Percentiles rank a stretch among this genome's conserved stretches.
phyloP scores from a whole-genome alignment of 73 alveolate genomes.

The Paraurostyla sp. region DNA sequence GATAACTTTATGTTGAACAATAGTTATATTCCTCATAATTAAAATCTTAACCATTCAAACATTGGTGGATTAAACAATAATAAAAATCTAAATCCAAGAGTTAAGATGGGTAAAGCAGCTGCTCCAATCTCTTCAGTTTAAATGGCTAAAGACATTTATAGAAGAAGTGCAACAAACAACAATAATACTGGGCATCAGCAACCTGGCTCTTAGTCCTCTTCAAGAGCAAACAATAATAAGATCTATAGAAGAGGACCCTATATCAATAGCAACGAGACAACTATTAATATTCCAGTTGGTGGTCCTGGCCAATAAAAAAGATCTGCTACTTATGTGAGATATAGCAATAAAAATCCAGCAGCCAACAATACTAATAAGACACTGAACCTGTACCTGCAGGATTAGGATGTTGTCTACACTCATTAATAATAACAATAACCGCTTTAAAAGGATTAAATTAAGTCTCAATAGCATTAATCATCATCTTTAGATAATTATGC shows the following conservation, averaged over 20 bases:
- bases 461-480: background rate
- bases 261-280: background rate
- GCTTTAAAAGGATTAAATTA: too few relatives aligned
- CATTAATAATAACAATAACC: background rate
- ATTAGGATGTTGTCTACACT: background rate
- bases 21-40: background rate
- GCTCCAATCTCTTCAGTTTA: slow-evolving; percentile 46
- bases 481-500: too few relatives aligned
- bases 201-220: background rate
- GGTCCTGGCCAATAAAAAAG: background rate
- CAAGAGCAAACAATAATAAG: slow-evolving; percentile 5
- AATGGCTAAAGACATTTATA: slow-evolving; percentile 34
- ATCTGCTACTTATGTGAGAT: slow-evolving; percentile 28
- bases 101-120: slow-evolving; percentile 37
- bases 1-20: background rate
- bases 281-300: background rate
- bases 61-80: background rate
- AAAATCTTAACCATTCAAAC: background rate
- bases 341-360: background rate
- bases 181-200: background rate
- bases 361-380: slow-evolving; percentile 8
- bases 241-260: slow-evolving; percentile 15
- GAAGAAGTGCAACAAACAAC: background rate
- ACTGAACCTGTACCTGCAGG: slow-evolving; percentile 10
- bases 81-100: too few relatives aligned